phyloP scores from a whole-genome alignment of 768 basidiomycete genomes.

The Pisolithus tinctorius region DNA sequence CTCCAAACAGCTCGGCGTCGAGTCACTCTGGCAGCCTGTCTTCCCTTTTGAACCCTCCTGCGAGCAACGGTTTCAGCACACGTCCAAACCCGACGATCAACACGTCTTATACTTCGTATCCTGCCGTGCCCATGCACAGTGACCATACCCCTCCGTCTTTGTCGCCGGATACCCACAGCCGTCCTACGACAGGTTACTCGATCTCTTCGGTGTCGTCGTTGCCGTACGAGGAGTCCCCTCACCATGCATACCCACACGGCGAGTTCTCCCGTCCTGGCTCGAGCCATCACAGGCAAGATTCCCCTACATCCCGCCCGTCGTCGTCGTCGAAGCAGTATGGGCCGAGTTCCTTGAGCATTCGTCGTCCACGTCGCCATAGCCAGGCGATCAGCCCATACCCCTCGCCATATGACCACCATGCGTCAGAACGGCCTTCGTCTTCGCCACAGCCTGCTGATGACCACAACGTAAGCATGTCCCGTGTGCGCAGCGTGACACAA shows the following conservation, averaged over 20 bases:
- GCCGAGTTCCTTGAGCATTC: slow-evolving; percentile 55
- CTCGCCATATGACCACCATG: slow-evolving; percentile 64
- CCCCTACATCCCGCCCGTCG: slow-evolving; percentile 62
- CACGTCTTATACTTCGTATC: slow-evolving; percentile 65
- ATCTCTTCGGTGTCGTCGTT: slow-evolving; percentile 76
- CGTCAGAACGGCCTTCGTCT: slow-evolving; percentile 60
- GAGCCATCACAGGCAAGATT: slow-evolving; percentile 57
- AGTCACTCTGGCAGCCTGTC: slow-evolving; percentile 70
- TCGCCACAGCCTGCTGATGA: slow-evolving; percentile 62
- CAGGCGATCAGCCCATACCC: slow-evolving; percentile 88
- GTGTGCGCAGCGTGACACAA: slow-evolving; percentile 81
- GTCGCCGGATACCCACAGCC: slow-evolving; percentile 67
- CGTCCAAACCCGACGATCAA: slow-evolving; percentile 66
- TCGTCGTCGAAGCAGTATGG: slow-evolving; percentile 57
- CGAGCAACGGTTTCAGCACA: slow-evolving; percentile 32
- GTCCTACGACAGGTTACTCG: slow-evolving; percentile 81
- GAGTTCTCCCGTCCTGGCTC: slow-evolving; percentile 74
- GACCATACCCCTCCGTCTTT: slow-evolving; percentile 64
- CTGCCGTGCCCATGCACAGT: slow-evolving; percentile 59
- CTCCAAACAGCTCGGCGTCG: slow-evolving; percentile 47
- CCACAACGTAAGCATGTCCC: slow-evolving; percentile 46
- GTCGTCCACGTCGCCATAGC: slow-evolving; percentile 71
- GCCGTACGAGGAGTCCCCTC: slow-evolving; percentile 55
- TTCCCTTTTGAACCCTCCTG: slow-evolving; percentile 68
- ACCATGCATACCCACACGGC: slow-evolving; percentile 31